Evolutionary conservation across 352 stramenopile genomes (phyloP).

Genomic region (Heterotrichella gracilis): DNA sequence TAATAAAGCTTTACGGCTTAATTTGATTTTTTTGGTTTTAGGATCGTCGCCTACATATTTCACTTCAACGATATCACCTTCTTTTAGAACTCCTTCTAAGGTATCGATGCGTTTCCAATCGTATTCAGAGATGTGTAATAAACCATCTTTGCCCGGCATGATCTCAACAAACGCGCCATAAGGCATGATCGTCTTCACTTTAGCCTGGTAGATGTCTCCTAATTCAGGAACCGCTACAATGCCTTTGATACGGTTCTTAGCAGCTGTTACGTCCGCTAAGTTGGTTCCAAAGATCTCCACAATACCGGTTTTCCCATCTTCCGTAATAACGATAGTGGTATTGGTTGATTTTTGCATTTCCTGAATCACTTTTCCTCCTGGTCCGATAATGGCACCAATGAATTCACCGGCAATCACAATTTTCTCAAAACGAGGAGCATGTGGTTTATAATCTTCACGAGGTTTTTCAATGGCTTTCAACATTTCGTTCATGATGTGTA

Average conservation of each 20-base stretch:
- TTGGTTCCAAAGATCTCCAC: not conserved
- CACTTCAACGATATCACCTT: not conserved
- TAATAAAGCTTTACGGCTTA: not conserved
- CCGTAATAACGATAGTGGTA: not conserved
- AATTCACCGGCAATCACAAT: not conserved
- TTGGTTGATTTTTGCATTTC: not conserved
- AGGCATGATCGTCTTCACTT: not conserved
- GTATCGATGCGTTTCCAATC: not conserved
- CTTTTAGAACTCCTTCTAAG: not conserved
- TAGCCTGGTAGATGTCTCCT: not conserved
- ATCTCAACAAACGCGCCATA: not conserved
- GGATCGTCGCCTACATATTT: not conserved
- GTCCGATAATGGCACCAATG: not conserved
- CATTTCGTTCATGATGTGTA: not conserved
- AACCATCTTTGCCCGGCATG: not conserved
- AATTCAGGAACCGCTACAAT: not conserved
- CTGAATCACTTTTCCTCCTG: not conserved
- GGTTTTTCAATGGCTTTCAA: not conserved
- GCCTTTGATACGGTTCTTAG: not conserved
- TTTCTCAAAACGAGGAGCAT: not conserved
- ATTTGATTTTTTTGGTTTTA: not conserved
- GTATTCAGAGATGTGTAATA: not conserved
- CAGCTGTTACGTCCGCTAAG: not conserved
- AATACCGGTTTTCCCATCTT: not conserved
- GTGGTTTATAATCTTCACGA: not conserved